These are phyloP conservation scores for Sphaerobolus stellatus DNA, from an alignment of 1,284 basidiomycete species.

Conservation along the genomic window DNA sequence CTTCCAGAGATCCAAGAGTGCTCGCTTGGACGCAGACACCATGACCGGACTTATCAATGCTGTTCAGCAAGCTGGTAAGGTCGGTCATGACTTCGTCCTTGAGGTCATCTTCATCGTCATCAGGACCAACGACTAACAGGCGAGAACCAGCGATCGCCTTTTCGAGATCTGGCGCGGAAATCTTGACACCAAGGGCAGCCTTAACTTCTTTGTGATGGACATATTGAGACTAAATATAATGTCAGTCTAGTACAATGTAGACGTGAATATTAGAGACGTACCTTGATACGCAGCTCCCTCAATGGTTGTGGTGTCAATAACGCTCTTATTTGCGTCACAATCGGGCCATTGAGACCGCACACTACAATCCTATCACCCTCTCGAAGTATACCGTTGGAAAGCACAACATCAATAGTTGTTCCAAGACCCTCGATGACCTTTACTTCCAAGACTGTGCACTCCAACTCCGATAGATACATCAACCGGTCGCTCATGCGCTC, in stretches of 20 bases:
- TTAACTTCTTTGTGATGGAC: slow-evolving; percentile 99
- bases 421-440: slow-evolving; percentile 99
- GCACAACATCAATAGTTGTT: slow-evolving; percentile 96
- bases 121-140: slow-evolving; percentile 86
- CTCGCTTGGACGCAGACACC: slow-evolving; percentile 99
- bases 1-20: slow-evolving; percentile 96
- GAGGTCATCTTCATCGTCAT: slow-evolving; percentile 95
- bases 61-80: slow-evolving; percentile 85
- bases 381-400: slow-evolving; percentile 91
- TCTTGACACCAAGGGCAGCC: slow-evolving; percentile 96
- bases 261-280: slow-evolving; percentile 30
- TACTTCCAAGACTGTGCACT: slow-evolving; percentile 99
- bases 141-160: slow-evolving; percentile 99
- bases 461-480: slow-evolving; percentile 98
- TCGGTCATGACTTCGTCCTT: slow-evolving; percentile 98
- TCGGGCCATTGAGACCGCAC: slow-evolving; percentile 97
- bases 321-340: slow-evolving; percentile 93
- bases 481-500: slow-evolving; percentile 96
- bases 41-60: slow-evolving; percentile 90
- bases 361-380: slow-evolving; percentile 97
- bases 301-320: slow-evolving; percentile 96
- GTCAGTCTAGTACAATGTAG: slow-evolving; percentile 3
- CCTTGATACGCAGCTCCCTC: slow-evolving; percentile 95
- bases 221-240: slow-evolving; percentile 75
- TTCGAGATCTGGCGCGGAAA: slow-evolving; percentile 93